phyloP scores from a whole-genome alignment of 2,329 filamentous ascomycete species.

The Sclerotinia borealis region DNA sequence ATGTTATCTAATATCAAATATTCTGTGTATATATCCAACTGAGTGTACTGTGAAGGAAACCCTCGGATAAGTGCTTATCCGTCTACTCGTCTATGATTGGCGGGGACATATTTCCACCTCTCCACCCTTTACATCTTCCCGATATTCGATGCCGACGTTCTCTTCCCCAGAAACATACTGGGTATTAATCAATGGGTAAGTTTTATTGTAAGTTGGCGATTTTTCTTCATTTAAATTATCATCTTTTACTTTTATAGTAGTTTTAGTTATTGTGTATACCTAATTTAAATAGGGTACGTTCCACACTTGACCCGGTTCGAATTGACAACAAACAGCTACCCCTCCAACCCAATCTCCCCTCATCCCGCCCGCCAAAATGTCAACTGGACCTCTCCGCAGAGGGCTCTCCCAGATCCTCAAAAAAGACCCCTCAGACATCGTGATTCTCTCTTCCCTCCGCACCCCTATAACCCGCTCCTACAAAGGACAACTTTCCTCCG shows the following conservation, averaged over 20 bases:
- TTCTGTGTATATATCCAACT: no score
- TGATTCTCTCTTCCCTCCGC: slow-evolving; percentile 84
- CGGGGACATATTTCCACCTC: background rate
- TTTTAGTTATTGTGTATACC: background rate
- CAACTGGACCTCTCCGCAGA: slow-evolving; percentile 42
- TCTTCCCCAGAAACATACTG: background rate
- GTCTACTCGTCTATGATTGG: background rate
- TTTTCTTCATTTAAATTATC: background rate
- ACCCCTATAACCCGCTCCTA: slow-evolving; percentile 80
- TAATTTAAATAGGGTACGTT: background rate
- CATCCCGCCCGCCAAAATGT: background rate
- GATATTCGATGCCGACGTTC: slow-evolving; percentile 7
- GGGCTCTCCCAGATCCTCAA: slow-evolving; percentile 71
- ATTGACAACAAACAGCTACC: background rate
- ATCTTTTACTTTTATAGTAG: background rate
- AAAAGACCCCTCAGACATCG: slow-evolving; percentile 74
- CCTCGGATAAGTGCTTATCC: slow-evolving; percentile 4
- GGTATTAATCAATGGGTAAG: background rate
- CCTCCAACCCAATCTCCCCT: background rate
- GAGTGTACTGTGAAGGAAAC: no score
- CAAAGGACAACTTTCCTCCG: slow-evolving; percentile 78
- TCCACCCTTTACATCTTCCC: background rate
- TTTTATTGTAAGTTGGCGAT: background rate
- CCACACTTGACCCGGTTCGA: background rate
- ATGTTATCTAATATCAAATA: no score